Evolutionary conservation across 192 early-diverging fungal species (phyloP), one percentile per base, ranked within the genome.

Genomic region (Coemansia sp.): DNA sequence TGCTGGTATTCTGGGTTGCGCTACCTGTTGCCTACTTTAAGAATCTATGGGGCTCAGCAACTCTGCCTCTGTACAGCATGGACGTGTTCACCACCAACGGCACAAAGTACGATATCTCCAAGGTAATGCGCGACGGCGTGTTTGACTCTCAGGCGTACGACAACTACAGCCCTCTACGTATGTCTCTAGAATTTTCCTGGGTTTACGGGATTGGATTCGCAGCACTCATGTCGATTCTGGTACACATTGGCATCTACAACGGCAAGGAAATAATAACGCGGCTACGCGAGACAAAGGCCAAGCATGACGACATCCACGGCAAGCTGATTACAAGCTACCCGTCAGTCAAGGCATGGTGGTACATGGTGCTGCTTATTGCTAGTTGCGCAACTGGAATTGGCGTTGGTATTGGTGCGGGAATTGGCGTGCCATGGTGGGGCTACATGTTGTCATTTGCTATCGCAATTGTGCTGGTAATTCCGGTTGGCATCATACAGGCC

Each of bases 401-500:
- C 6, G 82, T 85, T 22, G 82, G 87, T 54, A 69, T 72, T n/a
- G 76, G 71, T n/a, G 60, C 87, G n/a, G 72, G 74, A 10, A 84
- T 94, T 57, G 89, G 91, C 16, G 84, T 94, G 64, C 89, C 92
- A 19, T 91, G 88, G 89, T 95, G 90, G 89, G 91, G 84, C 39
- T 80, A 89, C 54, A 62, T 91, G 39, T 76, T 91, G 43, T 82
- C 87, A n/a, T 71, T 89, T 65, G 79, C 71, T 14, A 82, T 91
- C 19, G 81, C 87, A 16, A 66, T 85, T 23, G 65, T 94, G 49
- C 87, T 88, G 43, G 83, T 88, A 16, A 77, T 94, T 7, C 92
- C 92, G 0, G 85, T 96, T 23, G 94, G 93, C 62, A 88, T 94
- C 29, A 88, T 96, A 61, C 79, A 83, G 53, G 90, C 89, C 21